Conservation (phyloP, 495 filamentous ascomycete species). For the Talaromyces borbonicus region DNA sequence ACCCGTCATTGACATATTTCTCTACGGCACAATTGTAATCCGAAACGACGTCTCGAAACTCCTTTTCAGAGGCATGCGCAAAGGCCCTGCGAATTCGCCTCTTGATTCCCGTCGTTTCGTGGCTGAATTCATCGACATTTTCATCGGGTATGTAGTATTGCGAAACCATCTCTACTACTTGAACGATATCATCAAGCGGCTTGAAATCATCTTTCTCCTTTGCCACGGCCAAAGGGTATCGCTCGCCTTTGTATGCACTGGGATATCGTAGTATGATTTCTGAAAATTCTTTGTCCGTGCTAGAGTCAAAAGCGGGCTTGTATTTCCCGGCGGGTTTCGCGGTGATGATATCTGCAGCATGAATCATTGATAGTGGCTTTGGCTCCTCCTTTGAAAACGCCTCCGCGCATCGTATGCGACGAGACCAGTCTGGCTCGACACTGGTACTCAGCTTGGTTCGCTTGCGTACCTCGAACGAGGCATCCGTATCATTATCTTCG, state of each 20-base stretch:
- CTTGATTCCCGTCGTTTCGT: slow-evolving; percentile 63
- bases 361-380: slow-evolving; percentile 46
- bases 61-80: slow-evolving; percentile 50
- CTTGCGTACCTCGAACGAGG: slow-evolving; percentile 38
- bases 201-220: slow-evolving; percentile 72
- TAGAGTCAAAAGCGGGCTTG: slow-evolving; percentile 31
- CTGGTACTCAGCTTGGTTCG: slow-evolving; percentile 32
- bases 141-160: slow-evolving; percentile 63
- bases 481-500: slow-evolving; percentile 33
- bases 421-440: slow-evolving; percentile 43
- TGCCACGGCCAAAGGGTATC: slow-evolving; percentile 69
- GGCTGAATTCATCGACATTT: slow-evolving; percentile 52
- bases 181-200: slow-evolving; percentile 72
- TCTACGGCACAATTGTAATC: slow-evolving; percentile 67
- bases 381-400: slow-evolving; percentile 47
- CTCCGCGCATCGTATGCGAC: slow-evolving; percentile 49
- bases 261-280: slow-evolving; percentile 63
- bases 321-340: slow-evolving; percentile 36
- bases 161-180: slow-evolving; percentile 64
- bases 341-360: slow-evolving; percentile 58
- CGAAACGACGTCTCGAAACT: slow-evolving; percentile 58
- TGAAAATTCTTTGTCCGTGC: slow-evolving; percentile 31
- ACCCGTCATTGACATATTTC: slow-evolving; percentile 49
- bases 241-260: slow-evolving; percentile 55
- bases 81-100: slow-evolving; percentile 60